Evolutionary conservation across 768 basidiomycete species (phyloP), one percentile per base, ranked within the genome.

Genomic region (Tubosaeta brunneosetosa): DNA sequence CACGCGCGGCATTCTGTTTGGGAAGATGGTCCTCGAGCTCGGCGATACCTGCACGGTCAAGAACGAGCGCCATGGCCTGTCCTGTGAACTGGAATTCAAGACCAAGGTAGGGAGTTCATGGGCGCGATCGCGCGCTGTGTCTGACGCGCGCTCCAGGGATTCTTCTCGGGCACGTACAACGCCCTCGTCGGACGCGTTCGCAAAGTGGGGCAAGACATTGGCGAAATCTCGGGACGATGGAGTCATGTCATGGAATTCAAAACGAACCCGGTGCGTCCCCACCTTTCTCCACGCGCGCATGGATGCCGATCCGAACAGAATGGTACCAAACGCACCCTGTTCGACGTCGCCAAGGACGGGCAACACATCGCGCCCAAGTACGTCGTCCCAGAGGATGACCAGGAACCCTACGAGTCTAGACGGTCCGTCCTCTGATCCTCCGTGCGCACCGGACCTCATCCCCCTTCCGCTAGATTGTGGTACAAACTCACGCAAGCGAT

Each of bases 111-210:
- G 29, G 22, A 3, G 9, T 29, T 4, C 9, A 6, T 29, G 6
- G 6, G 29, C 9, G 6, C 29, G 29, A 29, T 29, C 29, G 29
- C 29, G 29, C 29, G 29, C 6, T 29, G 29, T 29, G 16, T 44
- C 43, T 44, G 27, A 44, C 41, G 16, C 6, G 25, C 4, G 17
- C 0, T 27, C 14, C 63, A 91, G 90, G 95, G 95, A 17, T 97
- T 95, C 78, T 97, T 97, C 72, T 94, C 93, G 1, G 97, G 97
- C 22, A 88, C 89, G 50, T 95, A 98, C 75, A 98, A 99, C 66
- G 84, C 86, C 34, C 80, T 99, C 53, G 69, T 82, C 6, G 97
- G 97, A 10, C 82, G 84, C 58, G 78, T 97, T 60, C 85, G 86
- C 57, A 79, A 75, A 46, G 76, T 79, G 12, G 71, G 74, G 26